Evolutionary conservation across 371 early-diverging fungal genomes (phyloP).

Genomic region (Mortierella sp.): DNA sequence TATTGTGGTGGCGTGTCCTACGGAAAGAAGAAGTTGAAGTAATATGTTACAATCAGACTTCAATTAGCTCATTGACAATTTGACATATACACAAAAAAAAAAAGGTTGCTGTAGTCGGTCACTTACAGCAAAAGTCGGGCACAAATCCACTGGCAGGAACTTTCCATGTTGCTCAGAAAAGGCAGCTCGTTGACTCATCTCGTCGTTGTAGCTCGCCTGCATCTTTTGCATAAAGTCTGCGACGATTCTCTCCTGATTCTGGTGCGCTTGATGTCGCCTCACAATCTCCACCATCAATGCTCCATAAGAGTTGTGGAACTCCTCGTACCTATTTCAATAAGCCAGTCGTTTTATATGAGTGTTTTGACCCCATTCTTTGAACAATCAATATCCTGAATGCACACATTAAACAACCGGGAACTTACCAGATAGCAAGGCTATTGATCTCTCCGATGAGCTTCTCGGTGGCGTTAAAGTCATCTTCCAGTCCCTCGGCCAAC

Average conservation of each 20-base stretch:
- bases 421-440: slow-evolving; percentile 47
- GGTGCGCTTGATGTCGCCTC: slow-evolving; percentile 45
- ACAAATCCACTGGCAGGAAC: slow-evolving; percentile 51
- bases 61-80: not conserved
- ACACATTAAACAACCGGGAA: not conserved
- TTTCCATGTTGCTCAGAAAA: slow-evolving; percentile 49
- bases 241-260: slow-evolving; percentile 25
- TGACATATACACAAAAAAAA: not conserved
- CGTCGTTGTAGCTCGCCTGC: slow-evolving; percentile 30
- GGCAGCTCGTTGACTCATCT: slow-evolving; percentile 25
- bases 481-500: slow-evolving; percentile 24
- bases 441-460: slow-evolving; percentile 40
- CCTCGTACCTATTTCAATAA: slow-evolving; percentile 42
- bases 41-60: not conserved
- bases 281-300: slow-evolving; percentile 47
- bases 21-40: not conserved
- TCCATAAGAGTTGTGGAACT: slow-evolving; percentile 50
- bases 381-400: not conserved
- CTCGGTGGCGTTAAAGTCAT: slow-evolving; percentile 35
- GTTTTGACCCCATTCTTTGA: not conserved
- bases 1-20: slow-evolving; percentile 44
- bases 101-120: not conserved
- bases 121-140: slow-evolving; percentile 47
- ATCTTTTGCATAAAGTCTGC: slow-evolving; percentile 32
- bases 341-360: not conserved